Evolutionary conservation across 495 filamentous ascomycete genomes (phyloP).

Genomic region (Penicillium arizonense): DNA sequence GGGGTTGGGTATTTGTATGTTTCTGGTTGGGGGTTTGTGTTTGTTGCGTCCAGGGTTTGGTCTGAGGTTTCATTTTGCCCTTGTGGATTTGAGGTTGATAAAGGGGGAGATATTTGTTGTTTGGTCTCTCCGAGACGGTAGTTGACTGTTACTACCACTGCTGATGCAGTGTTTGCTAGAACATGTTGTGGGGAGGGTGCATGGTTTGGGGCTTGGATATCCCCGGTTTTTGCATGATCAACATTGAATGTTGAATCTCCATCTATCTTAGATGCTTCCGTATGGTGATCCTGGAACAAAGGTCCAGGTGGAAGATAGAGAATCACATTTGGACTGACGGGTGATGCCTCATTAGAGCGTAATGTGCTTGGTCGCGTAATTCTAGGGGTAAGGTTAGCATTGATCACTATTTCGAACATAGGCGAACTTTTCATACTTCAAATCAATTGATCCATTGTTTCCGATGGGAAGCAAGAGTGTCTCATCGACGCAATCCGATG

Average conservation of each 20-base stretch:
- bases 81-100: background rate
- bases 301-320: conserved; percentile 40
- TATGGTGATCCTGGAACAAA: conserved; percentile 16
- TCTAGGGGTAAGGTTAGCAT: conserved; percentile 12
- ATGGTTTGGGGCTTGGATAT: background rate
- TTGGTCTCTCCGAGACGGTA: conserved; percentile 46
- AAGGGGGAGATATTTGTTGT: background rate
- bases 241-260: background rate
- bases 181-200: conserved; percentile 18
- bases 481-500: conserved; percentile 14
- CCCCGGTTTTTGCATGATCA: background rate
- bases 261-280: background rate
- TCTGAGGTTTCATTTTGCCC: background rate
- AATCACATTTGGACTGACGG: conserved; percentile 28
- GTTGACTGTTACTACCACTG: conserved; percentile 40
- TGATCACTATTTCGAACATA: background rate
- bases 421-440: conserved; percentile 21
- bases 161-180: conserved; percentile 28
- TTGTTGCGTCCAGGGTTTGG: background rate
- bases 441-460: conserved; percentile 29
- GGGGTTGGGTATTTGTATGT: conserved; percentile 37
- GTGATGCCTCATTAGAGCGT: background rate
- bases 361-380: conserved; percentile 22
- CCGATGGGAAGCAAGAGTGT: conserved; percentile 29
- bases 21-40: background rate